Base-by-base conservation (phyloP, 352 stramenopile species). In the Globisporangium mamillatum region DNA sequence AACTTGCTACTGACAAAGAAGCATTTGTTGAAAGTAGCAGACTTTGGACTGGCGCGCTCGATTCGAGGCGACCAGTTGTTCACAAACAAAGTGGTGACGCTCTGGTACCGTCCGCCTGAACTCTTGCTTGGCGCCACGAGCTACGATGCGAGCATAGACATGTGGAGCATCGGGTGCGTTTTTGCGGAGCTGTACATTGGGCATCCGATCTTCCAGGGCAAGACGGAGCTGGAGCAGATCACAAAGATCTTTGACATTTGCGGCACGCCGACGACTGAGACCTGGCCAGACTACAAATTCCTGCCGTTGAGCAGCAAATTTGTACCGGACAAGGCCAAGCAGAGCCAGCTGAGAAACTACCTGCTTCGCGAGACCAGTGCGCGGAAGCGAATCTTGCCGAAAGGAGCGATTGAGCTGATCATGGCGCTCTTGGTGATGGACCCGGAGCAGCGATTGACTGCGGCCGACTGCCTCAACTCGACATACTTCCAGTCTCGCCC, bases 61-160 rank as follows among this genome's bases (percentile, higher is more conserved):
- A 89, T 95, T 66, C 84, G 84, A 34, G 89, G 88, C 29, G 89
- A 96, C 55, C 84, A 94, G 66, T 74, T 93, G 8, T 96, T 95
- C 64, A 98, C 94, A 12, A 98, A 99, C 87, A 98, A 99, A 68
- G 96, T 99, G 3, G 95, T 98, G 14, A 99, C 96, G 34, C 75
- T 97, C 9, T 99, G 96, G 96, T 99, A 99, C 70, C 84, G 96
- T 0, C 86, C 94, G 4, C 96, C 96, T 0, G 96, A 99, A 76
- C 82, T 99, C 4, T 76, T 99, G 25, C 81, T 99, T 12, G 93
- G 95, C 8, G 93, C 85, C n/a, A 98, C 93, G 1, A 90, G 80
- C 62, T 99, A 99, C 74, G 90, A 96, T 44, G 86, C 87, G 7
- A 97, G 82, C 44, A 97, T 99, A 50, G 96, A 99, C 73, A 97